Evolutionary conservation across 2,329 filamentous ascomycete genomes (phyloP), one percentile per base, ranked within the genome.

Genomic region (Aspergillus felis): DNA sequence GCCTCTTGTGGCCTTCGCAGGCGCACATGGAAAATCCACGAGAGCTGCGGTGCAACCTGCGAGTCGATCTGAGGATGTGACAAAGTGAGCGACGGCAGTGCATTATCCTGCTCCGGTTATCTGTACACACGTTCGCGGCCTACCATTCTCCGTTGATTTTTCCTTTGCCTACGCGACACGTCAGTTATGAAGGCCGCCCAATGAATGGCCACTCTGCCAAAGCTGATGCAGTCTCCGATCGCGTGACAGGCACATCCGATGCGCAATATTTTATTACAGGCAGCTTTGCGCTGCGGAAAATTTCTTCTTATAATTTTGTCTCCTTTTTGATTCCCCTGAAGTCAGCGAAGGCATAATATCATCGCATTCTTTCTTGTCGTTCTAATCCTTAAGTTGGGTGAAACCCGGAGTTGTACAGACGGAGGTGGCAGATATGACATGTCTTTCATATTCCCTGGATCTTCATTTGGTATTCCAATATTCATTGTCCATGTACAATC

Each of bases 351-450:
- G 48, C 24, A 49, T 53, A 53, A 14, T n/a, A 49, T 50, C 47
- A 46, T 29, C 41, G 48, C 24, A 17, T 52, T 53, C 10, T 25
- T 24, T 51, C 47, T 41, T 27, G 17, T 41, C 51, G 48, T 53
- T 53, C 46, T 20, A 35, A 53, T 55, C 53, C 27, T 50, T 52
- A 44, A 55, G 9, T 50, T 50, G 49, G 54, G 55, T 59, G 58
- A 57, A 56, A 56, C 55, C 56, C 51, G 65, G 62, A 65, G 63
- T 66, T 66, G 52, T 62, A 65, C 63, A 65, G 60, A 64, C 49
- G 54, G 61, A 56, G 55, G 60, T 61, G 62, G 60, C 60, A 63
- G 54, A 58, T 54, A 60, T 35, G 57, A 62, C 56, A 54, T 54
- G 55, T 58, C 55, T 53, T 53, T 58, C 55, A 62, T 61, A 62